Evolutionary conservation across 2,329 filamentous ascomycete species (phyloP).

Genomic region (Penicillium sp.): DNA sequence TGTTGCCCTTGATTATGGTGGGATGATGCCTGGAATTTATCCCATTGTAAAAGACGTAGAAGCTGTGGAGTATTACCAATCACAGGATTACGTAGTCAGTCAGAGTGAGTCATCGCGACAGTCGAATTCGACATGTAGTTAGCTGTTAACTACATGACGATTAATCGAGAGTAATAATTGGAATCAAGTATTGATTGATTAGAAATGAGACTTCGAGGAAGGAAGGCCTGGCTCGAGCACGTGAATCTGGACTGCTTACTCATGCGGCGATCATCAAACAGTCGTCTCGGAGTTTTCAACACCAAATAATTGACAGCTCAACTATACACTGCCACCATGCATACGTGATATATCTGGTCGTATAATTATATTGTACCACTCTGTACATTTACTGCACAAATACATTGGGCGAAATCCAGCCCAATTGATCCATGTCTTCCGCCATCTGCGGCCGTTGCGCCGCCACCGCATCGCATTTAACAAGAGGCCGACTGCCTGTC

Average conservation of each 20-base stretch:
- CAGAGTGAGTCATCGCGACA: slow-evolving; percentile 1
- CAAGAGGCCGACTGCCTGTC: neutral
- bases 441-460: slow-evolving; percentile 13
- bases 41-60: neutral
- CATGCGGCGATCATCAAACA: neutral
- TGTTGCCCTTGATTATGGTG: neutral
- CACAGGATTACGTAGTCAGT: slow-evolving; percentile 1
- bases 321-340: neutral
- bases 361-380: neutral
- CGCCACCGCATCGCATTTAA: slow-evolving; percentile 10
- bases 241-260: neutral
- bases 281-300: neutral
- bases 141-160: too few relatives aligned
- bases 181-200: too few relatives aligned
- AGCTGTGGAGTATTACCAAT: neutral
- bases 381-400: neutral
- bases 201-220: neutral
- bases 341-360: neutral
- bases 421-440: slow-evolving; percentile 12
- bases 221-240: neutral
- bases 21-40: neutral
- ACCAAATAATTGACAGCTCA: neutral
- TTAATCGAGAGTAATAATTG: too few relatives aligned
- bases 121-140: neutral
- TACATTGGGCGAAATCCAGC: neutral